These are phyloP conservation scores for Claviceps pusilla DNA, from an alignment of 2,329 filamentous ascomycete species.

Conservation along the genomic window DNA sequence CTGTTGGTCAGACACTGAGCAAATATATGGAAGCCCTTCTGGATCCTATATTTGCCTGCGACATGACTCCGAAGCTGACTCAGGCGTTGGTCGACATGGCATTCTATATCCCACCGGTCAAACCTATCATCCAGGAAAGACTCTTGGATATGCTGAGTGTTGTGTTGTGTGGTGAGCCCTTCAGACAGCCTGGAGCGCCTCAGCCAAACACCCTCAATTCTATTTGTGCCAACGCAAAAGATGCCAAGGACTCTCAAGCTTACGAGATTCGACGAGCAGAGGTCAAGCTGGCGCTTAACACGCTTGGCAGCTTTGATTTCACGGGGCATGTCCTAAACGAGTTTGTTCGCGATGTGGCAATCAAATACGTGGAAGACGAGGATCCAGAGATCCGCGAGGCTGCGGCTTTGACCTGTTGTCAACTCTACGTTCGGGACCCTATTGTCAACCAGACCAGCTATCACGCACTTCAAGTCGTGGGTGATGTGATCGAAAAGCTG, in stretches of 20 bases:
- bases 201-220: slow-evolving; percentile 65
- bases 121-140: slow-evolving; percentile 82
- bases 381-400: slow-evolving; percentile 87
- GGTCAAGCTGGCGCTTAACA: slow-evolving; percentile 84
- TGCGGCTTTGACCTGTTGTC: slow-evolving; percentile 90
- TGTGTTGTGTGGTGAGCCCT: slow-evolving; percentile 82
- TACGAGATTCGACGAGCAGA: slow-evolving; percentile 70
- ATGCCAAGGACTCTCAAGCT: slow-evolving; percentile 70
- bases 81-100: slow-evolving; percentile 97
- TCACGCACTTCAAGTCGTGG: slow-evolving; percentile 91
- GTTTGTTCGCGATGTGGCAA: slow-evolving; percentile 94
- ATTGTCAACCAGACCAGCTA: slow-evolving; percentile 97
- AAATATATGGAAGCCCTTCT: slow-evolving; percentile 96
- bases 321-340: slow-evolving; percentile 86
- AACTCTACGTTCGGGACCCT: slow-evolving; percentile 89
- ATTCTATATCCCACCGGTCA: slow-evolving; percentile 92
- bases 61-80: slow-evolving; percentile 81
- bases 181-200: slow-evolving; percentile 82
- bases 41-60: slow-evolving; percentile 93
- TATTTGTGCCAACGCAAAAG: slow-evolving; percentile 71
- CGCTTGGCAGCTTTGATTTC: slow-evolving; percentile 96
- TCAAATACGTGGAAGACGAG: slow-evolving; percentile 95
- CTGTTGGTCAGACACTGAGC: slow-evolving; percentile 88
- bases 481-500: slow-evolving; percentile 93
- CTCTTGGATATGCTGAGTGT: slow-evolving; percentile 88